These are phyloP conservation scores for Fraxinus sp. DNA, from an alignment of 305 asterid genomes.

Conservation along the genomic window DNA sequence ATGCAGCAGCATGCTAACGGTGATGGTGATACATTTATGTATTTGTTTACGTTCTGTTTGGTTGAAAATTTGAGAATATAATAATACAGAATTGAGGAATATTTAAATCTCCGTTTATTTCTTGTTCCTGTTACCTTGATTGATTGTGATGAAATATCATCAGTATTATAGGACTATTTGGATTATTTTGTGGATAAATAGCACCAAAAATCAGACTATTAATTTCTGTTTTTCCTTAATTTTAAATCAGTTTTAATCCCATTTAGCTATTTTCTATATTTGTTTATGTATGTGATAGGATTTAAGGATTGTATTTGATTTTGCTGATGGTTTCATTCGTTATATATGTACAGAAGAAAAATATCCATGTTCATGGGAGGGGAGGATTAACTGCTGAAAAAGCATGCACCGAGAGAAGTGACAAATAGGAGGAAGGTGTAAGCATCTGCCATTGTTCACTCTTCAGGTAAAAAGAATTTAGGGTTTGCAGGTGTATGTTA, in stretches of 20 bases:
- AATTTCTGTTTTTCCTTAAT: not conserved
- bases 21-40: not conserved
- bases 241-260: not conserved
- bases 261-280: not conserved
- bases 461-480: constrained; percentile 48
- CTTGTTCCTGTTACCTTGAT: not conserved
- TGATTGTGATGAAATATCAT: not conserved
- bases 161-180: not conserved
- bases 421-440: constrained; percentile 63
- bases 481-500: not conserved
- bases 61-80: not conserved
- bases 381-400: constrained; percentile 54
- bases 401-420: constrained; percentile 63
- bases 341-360: constrained; percentile 37
- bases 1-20: constrained; percentile 54
- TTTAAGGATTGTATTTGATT: not conserved
- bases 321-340: not conserved
- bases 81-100: not conserved
- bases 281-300: not conserved
- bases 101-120: not conserved
- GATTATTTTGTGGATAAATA: not conserved
- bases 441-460: constrained; percentile 58
- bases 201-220: not conserved
- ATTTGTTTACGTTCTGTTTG: not conserved
- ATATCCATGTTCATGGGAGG: constrained; percentile 37